A percentile compares a stretch with the other conserved stretches of the same genome.
phyloP scores from a whole-genome alignment of 148 eudicot species.

The Camellia lanceoleosa region DNA sequence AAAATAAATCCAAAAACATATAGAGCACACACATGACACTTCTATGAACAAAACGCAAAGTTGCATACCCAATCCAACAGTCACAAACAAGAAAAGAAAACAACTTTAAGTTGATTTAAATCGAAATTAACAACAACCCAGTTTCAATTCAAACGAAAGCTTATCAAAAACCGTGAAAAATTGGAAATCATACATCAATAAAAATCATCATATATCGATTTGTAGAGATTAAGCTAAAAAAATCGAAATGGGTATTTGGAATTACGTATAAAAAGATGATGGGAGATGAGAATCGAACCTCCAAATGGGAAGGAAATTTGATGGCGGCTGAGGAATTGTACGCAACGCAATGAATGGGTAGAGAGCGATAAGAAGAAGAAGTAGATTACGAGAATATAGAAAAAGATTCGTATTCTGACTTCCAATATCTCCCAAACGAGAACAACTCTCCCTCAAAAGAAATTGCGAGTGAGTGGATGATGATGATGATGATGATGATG shows the following conservation, averaged over 20 bases:
- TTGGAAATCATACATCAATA: background rate
- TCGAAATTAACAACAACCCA: conserved; percentile 3
- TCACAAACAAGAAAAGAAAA: background rate
- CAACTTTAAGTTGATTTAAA: background rate
- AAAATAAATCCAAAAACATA: background rate
- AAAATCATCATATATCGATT: background rate
- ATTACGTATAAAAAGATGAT: background rate
- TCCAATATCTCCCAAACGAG: no score
- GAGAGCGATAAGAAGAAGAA: background rate
- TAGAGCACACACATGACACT: background rate
- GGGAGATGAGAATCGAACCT: background rate
- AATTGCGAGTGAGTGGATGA: background rate
- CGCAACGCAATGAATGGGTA: background rate
- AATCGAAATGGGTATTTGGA: background rate
- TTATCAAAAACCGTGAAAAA: background rate
- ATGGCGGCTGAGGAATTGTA: background rate
- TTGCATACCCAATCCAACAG: background rate
- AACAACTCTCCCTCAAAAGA: background rate
- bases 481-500: no score
- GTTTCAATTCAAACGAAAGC: background rate
- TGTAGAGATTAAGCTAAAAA: background rate
- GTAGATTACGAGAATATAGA: background rate
- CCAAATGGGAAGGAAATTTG: background rate
- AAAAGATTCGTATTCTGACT: background rate
- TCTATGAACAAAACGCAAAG: background rate